phyloP scores from a whole-genome alignment of 208 protist species.

The Lotmaria passim region DNA sequence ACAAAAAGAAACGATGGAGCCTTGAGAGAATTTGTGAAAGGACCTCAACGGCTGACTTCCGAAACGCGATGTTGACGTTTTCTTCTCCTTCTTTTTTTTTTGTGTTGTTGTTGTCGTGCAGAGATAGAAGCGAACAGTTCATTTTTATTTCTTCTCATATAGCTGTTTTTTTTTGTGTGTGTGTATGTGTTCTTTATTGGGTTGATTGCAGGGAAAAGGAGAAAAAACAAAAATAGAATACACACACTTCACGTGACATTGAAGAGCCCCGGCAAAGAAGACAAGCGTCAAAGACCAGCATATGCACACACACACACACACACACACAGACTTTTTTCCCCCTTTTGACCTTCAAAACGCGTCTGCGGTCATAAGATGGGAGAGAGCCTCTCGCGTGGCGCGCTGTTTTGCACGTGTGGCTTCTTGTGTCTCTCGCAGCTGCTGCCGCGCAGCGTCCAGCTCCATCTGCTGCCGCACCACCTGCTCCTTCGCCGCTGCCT shows the following conservation, averaged over 20 bases:
- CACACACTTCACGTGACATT: too few species aligned
- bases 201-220: too few species aligned
- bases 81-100: slow-evolving; percentile 4
- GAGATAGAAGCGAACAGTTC: not conserved
- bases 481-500: slow-evolving; percentile 22
- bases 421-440: slow-evolving; percentile 48
- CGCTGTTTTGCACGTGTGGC: slow-evolving; percentile 45
- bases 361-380: slow-evolving; percentile 50
- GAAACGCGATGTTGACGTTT: too few species aligned
- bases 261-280: too few species aligned
- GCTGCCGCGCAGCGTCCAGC: slow-evolving; percentile 31
- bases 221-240: too few species aligned
- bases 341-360: not conserved
- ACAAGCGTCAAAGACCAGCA: too few species aligned
- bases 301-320: too few species aligned
- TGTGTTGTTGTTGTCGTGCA: not conserved
- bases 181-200: too few species aligned
- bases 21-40: too few species aligned
- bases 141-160: not conserved
- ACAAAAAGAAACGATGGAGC: too few species aligned
- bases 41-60: too few species aligned
- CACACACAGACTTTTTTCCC: too few species aligned
- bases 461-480: slow-evolving; percentile 25
- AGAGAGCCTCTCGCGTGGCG: slow-evolving; percentile 58
- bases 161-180: slow-evolving; percentile 10